These are phyloP conservation scores for Syzygium oleosum DNA, from an alignment of 345 rosid species.

Conservation along the genomic window DNA sequence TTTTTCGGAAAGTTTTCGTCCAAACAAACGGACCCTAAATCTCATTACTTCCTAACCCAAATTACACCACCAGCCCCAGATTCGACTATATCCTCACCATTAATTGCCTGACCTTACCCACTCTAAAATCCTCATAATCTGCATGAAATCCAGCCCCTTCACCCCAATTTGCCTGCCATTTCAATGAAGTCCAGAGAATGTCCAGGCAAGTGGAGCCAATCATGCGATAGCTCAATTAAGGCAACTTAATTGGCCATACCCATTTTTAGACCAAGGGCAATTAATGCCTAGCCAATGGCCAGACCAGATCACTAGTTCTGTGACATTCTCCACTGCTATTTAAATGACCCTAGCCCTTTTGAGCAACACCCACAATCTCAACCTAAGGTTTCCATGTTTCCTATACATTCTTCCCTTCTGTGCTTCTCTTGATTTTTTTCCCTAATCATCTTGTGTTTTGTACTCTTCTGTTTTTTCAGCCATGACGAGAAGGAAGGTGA, in stretches of 20 bases:
- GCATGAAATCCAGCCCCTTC: not conserved
- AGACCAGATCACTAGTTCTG: not conserved
- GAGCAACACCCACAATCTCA: not conserved
- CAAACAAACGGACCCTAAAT: not conserved
- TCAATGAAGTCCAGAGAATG: not conserved
- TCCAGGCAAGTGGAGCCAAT: not conserved
- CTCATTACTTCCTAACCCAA: not conserved
- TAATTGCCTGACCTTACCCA: not conserved
- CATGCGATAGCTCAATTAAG: not conserved
- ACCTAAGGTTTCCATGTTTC: not conserved
- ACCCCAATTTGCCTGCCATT: not conserved
- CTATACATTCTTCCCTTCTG: not conserved
- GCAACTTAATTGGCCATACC: not conserved
- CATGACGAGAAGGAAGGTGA: conserved; percentile 61
- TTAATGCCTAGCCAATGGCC: not conserved
- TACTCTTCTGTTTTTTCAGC: not conserved
- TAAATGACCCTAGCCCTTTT: not conserved
- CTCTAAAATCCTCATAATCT: not conserved
- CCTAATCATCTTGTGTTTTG: not conserved
- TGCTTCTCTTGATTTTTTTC: not conserved
- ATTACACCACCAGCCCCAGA: not conserved
- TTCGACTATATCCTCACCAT: not conserved
- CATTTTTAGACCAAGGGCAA: not conserved
- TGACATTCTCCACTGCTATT: not conserved
- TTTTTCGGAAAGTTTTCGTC: not conserved